Base-by-base conservation (phyloP, 108 stramenopile genomes). In the Skeletonema grethae region DNA sequence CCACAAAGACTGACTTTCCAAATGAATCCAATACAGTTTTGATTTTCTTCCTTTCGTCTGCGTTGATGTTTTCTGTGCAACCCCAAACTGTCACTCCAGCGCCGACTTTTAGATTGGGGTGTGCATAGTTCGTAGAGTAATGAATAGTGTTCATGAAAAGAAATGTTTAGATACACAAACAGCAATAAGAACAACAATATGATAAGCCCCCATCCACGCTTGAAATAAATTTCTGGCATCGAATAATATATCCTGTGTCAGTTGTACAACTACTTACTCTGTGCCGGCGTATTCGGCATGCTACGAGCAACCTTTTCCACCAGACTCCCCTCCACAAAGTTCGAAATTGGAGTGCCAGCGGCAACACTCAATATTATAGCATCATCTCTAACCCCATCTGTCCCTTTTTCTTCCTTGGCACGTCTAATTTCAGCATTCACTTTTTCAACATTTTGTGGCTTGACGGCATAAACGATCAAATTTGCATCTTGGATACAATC, bases 241-340 rank as follows among this genome's bases (percentile, higher is more conserved):
- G 15, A 65, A 65, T 39, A 65, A 65, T 39, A 20, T 18, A 25
- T 22, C 16, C 7, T 34, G 8, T 34, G 8, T 34, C 34, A 34
- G 6, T 4, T 34, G 34, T 34, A 38, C 36, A 38, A 46, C 38
- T 39, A 72, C 72, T 72, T 16, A 72, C 72, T 91, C 60, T 72
- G 83, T 11, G 94, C 92, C 12, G 97, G 97, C 11, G 97, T 98
- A 62, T 98, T 98, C 30, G 97, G 97, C 97, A 98, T 98, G 70
- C 84, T 79, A 41, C 97, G 88, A 22, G 93, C 94, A 69, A 98
- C 75, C 32, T 90, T 87, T 25, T 77, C 20, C 31, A 88, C 61
- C 55, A 58, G 73, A 66, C 65, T 76, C 22, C 55, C 87, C 24
- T 35, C 48, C 5, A 70, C 61, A 61, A 74, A 83, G 25, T 24